A percentile compares a stretch with the other conserved stretches of the same genome.
These are phyloP conservation scores for Beauveria pseudobassiana DNA, from an alignment of 2,329 filamentous ascomycete genomes.

Conservation along the genomic window DNA sequence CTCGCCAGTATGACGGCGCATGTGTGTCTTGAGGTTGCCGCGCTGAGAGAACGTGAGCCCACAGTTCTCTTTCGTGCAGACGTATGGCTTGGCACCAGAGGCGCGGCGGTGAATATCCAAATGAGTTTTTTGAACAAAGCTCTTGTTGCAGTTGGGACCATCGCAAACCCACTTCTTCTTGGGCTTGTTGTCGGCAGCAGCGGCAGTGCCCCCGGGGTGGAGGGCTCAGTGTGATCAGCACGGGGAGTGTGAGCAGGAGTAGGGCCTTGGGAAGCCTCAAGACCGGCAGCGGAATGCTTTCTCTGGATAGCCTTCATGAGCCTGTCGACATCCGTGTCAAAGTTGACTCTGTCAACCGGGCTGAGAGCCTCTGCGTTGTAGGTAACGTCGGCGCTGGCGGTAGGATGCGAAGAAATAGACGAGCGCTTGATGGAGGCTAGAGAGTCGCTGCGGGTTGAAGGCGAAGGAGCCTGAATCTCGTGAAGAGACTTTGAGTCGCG, in stretches of 20 bases:
- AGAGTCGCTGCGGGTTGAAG: conserved; percentile 24
- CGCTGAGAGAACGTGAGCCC: conserved; percentile 78
- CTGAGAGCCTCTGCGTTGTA: conserved; percentile 40
- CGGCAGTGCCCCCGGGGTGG: conserved; percentile 22
- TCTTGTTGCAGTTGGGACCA: conserved; percentile 67
- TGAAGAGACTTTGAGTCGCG: conserved; percentile 22
- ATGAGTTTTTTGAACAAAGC: conserved; percentile 87
- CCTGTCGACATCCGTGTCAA: conserved; percentile 77
- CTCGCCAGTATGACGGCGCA: conserved; percentile 80
- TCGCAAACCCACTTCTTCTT: conserved; percentile 66
- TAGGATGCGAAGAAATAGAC: conserved; percentile 20
- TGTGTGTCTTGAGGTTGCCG: conserved; percentile 88
- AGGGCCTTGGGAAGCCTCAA: conserved; percentile 13
- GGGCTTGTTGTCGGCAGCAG: conserved; percentile 22
- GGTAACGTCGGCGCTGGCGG: conserved; percentile 30
- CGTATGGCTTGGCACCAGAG: conserved; percentile 80
- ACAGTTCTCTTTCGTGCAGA: conserved; percentile 66
- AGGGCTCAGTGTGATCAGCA: conserved; percentile 16
- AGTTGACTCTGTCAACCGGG: conserved; percentile 48
- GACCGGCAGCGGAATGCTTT: conserved; percentile 39
- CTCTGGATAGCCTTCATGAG: conserved; percentile 84
- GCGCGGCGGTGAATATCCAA: conserved; percentile 81
- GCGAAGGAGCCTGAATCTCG: conserved; percentile 27
- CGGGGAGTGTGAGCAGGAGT: conserved; percentile 5
- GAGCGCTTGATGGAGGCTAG: conserved; percentile 18